Evolutionary conservation across 352 stramenopile genomes (phyloP).

Genomic region (Pilasporangium apinafurcum): DNA sequence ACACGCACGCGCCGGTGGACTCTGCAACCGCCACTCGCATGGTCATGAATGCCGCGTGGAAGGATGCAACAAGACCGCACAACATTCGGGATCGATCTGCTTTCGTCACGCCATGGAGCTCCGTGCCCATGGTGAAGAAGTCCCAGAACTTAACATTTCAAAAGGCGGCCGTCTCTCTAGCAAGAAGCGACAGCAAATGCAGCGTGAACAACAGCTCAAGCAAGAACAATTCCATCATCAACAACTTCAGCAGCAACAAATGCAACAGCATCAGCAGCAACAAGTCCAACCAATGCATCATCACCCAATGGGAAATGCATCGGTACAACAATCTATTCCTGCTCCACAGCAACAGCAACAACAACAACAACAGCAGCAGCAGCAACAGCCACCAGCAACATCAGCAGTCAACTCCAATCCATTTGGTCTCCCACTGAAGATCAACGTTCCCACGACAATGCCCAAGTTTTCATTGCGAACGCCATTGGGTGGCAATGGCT

Average conservation of each 20-base stretch:
- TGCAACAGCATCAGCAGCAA: slow-evolving; percentile 24
- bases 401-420: slow-evolving; percentile 24
- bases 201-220: slow-evolving; percentile 63
- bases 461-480: slow-evolving; percentile 61
- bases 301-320: slow-evolving; percentile 13
- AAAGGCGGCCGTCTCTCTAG: slow-evolving; percentile 62
- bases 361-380: slow-evolving; percentile 16
- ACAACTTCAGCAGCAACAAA: slow-evolving; percentile 62
- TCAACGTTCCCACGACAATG: slow-evolving; percentile 64
- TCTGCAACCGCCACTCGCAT: slow-evolving; percentile 75
- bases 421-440: slow-evolving; percentile 63
- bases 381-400: slow-evolving; percentile 6
- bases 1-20: slow-evolving; percentile 56
- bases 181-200: slow-evolving; percentile 69
- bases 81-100: slow-evolving; percentile 71
- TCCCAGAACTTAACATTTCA: slow-evolving; percentile 71
- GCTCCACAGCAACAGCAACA: slow-evolving; percentile 12
- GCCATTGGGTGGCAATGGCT: slow-evolving; percentile 47
- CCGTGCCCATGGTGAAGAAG: slow-evolving; percentile 56
- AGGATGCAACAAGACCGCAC: slow-evolving; percentile 74
- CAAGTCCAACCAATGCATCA: slow-evolving; percentile 20
- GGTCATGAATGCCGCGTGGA: slow-evolving; percentile 70
- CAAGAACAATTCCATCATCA: slow-evolving; percentile 75
- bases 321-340: too few species aligned
- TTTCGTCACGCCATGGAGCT: slow-evolving; percentile 77